Conservation (phyloP, 2,329 filamentous ascomycete species). For the Diplodia scrobiculata region DNA sequence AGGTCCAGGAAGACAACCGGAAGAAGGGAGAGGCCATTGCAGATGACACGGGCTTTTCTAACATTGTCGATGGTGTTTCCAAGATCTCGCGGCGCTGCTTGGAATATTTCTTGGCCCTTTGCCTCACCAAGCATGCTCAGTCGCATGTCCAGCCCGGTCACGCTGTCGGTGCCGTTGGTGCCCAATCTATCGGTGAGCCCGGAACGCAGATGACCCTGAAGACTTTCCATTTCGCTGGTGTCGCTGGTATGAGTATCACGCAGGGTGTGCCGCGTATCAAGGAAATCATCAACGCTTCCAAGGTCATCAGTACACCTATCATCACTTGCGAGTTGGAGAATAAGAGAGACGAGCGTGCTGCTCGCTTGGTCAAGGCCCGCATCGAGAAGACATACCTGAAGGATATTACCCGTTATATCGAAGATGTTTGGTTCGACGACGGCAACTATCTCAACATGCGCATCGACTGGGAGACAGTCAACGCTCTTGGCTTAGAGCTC, state of each 20-base stretch:
- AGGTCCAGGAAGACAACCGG: conserved; percentile 52
- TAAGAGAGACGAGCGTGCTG: conserved; percentile 71
- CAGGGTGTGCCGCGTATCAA: conserved; percentile 99
- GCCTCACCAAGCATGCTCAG: conserved; percentile 85
- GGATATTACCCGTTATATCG: conserved; percentile 77
- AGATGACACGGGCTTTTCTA: conserved; percentile 25
- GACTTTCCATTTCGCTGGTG: conserved; percentile 99
- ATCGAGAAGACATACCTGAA: conserved; percentile 93
- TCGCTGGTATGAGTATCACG: conserved; percentile 98
- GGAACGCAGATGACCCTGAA: conserved; percentile 99
- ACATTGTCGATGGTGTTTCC: conserved; percentile 65
- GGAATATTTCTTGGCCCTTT: conserved; percentile 74
- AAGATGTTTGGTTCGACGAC: conserved; percentile 82
- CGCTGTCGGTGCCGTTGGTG: conserved; percentile 92
- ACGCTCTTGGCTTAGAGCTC: conserved; percentile 80
- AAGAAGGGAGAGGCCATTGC: neutral
- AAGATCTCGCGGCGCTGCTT: conserved; percentile 80
- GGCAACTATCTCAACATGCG: conserved; percentile 77
- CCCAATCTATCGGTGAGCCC: conserved; percentile 96
- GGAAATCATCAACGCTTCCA: conserved; percentile 99
- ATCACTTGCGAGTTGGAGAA: conserved; percentile 85
- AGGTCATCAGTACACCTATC: conserved; percentile 88
- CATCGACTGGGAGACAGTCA: conserved; percentile 76
- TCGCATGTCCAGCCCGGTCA: conserved; percentile 93
- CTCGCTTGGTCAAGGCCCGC: conserved; percentile 86